Conservation (phyloP, 768 basidiomycete genomes). For the Kwoniella bestiolae region DNA sequence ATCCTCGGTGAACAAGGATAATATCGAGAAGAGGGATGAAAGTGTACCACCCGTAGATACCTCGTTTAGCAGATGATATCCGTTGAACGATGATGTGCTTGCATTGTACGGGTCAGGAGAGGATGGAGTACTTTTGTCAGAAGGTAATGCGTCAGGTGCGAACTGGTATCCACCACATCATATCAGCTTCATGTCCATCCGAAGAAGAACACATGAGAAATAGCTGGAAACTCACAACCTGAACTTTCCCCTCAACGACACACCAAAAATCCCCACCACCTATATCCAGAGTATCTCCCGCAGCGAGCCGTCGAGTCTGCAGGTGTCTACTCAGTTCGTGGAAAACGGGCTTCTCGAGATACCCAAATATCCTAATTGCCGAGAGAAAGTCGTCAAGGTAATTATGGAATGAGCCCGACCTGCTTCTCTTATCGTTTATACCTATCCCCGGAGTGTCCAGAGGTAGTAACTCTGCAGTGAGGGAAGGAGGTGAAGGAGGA, state of each 20-base stretch:
- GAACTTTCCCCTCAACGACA: constrained; percentile 95
- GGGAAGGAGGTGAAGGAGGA: constrained; percentile 38
- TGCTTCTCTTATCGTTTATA: constrained; percentile 21
- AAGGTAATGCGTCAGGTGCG: constrained; percentile 60
- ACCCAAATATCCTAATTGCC: constrained; percentile 95
- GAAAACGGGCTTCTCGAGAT: constrained; percentile 97
- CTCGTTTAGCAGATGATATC: constrained; percentile 94
- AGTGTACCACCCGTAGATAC: constrained; percentile 94
- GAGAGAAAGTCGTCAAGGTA: constrained; percentile 97
- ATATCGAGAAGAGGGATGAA: constrained; percentile 93
- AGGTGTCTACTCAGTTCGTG: constrained; percentile 95
- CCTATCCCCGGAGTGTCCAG: constrained; percentile 65
- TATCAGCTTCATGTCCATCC: not conserved
- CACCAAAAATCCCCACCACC: constrained; percentile 86
- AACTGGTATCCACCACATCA: too few species aligned
- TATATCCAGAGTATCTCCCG: constrained; percentile 81
- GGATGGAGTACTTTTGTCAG: constrained; percentile 60
- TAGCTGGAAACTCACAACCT: constrained; percentile 72
- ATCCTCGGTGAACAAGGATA: constrained; percentile 92
- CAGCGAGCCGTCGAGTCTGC: constrained; percentile 91
- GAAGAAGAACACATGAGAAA: constrained; percentile 56
- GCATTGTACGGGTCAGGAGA: constrained; percentile 35
- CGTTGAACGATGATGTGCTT: constrained; percentile 71
- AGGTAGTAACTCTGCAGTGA: constrained; percentile 66
- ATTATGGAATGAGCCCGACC: constrained; percentile 77